phyloP scores from a whole-genome alignment of 2,329 filamentous ascomycete species.

The Fusarium coicis region DNA sequence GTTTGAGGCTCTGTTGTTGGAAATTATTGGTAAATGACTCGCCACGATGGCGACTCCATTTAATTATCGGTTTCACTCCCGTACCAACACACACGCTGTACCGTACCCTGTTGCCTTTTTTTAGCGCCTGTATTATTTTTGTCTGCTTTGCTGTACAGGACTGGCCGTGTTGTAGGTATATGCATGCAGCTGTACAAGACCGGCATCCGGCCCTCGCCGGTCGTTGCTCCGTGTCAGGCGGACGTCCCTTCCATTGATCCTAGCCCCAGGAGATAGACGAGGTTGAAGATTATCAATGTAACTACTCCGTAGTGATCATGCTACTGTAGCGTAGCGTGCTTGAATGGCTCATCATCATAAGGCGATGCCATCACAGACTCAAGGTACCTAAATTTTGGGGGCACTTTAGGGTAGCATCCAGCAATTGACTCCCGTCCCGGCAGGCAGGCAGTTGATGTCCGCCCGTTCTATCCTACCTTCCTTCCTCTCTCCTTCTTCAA shows the following conservation, averaged over 20 bases:
- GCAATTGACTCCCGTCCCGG: neutral
- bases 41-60: constrained; percentile 19
- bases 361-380: neutral
- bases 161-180: constrained; percentile 1
- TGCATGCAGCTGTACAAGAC: constrained; percentile 41
- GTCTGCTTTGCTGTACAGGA: constrained; percentile 16
- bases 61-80: constrained; percentile 16
- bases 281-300: neutral
- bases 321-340: neutral
- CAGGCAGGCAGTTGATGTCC: neutral
- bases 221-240: constrained; percentile 25
- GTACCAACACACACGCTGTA: constrained; percentile 8
- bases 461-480: neutral
- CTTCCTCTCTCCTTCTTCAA: neutral
- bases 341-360: neutral
- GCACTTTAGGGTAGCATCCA: neutral
- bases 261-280: neutral
- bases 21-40: constrained; percentile 27
- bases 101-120: constrained; percentile 3
- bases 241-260: constrained; percentile 18
- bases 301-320: no score
- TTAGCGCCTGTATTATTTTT: constrained; percentile 31
- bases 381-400: neutral
- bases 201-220: constrained; percentile 42
- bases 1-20: neutral